Base-by-base conservation (phyloP, 164 flowering plant species). In the Echeveria elegans region DNA sequence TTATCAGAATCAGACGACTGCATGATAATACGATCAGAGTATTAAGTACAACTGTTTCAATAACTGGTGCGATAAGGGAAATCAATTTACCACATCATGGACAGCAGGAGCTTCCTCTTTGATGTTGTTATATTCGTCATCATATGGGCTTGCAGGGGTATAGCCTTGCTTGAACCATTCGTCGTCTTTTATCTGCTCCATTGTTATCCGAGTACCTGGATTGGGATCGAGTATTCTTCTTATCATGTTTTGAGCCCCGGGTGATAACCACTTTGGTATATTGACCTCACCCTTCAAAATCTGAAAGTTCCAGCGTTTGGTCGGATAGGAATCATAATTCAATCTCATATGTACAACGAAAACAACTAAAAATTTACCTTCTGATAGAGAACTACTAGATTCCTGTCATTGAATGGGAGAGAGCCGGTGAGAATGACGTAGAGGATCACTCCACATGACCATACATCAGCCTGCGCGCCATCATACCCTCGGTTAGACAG, bases 371-470 rank as follows among this genome's bases (percentile, higher is more conserved):
- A 15, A 26, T 40, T 15, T 77, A 94, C 97, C 99, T 89, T 94
- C 60, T 94, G 97, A 74, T 88, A 94, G 8, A 94, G 95, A 69
- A 91, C 95, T 1, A 85, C 95, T 50, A 94, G 89, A 67, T 94
- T 94, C 70, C 89, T 75, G 72, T 94, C 97, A 70, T 91, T 92
- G 63, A 94, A 94, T 43, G 99, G 97, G 36, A 94, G 97, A 72
- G 71, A 81, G 9, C 97, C 99, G 0, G 92, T 83, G 37, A 91
- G 92, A 67, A 91, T 78, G 4, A 89, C 96, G 50, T 78, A 94
- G 30, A 94, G 67, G 73, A 94, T 91, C 21, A 94, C 97, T 26
- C 99, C 99, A 71, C 97, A 94, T 1, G 97, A 91, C 99, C 99
- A 94, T 40, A 86, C 76, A 77, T 94, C 99, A 1, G 97, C 78